These are phyloP conservation scores for Penicillium sp. DNA, from an alignment of 2,329 filamentous ascomycete species.

Conservation along the genomic window DNA sequence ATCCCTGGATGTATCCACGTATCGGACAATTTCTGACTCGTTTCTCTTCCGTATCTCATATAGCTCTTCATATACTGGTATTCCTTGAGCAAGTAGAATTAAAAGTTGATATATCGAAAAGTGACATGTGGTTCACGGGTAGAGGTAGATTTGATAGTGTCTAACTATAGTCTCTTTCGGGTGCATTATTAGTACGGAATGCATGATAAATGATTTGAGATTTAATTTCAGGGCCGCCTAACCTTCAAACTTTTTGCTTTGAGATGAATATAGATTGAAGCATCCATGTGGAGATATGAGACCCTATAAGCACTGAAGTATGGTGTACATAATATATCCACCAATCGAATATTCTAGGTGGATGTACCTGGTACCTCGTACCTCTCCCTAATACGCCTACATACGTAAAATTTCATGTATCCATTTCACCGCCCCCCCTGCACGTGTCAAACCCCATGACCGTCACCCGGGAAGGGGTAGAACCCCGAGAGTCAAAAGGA, in stretches of 20 bases:
- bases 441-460: constrained; percentile 7
- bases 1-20: not conserved
- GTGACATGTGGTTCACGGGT: constrained; percentile 10
- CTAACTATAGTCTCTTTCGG: not conserved
- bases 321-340: not conserved
- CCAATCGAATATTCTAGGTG: fast-evolving
- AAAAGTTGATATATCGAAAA: constrained; percentile 15
- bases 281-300: not conserved
- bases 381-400: not conserved
- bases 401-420: too few species aligned
- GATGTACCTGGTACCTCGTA: not conserved
- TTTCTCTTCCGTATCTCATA: constrained; percentile 13
- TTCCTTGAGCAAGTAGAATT: not conserved
- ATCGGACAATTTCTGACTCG: constrained; percentile 17
- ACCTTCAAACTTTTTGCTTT: not conserved
- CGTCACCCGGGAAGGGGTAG: constrained; percentile 5
- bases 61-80: constrained; percentile 2
- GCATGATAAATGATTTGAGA: not conserved
- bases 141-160: constrained; percentile 12
- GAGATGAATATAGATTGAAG: not conserved
- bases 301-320: not conserved
- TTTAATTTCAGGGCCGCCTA: not conserved
- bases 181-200: not conserved
- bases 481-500: constrained; percentile 6
- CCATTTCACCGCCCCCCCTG: constrained; percentile 12